These are phyloP conservation scores for Raphanus sativus DNA, from an alignment of 345 rosid genomes.

Conservation along the genomic window DNA sequence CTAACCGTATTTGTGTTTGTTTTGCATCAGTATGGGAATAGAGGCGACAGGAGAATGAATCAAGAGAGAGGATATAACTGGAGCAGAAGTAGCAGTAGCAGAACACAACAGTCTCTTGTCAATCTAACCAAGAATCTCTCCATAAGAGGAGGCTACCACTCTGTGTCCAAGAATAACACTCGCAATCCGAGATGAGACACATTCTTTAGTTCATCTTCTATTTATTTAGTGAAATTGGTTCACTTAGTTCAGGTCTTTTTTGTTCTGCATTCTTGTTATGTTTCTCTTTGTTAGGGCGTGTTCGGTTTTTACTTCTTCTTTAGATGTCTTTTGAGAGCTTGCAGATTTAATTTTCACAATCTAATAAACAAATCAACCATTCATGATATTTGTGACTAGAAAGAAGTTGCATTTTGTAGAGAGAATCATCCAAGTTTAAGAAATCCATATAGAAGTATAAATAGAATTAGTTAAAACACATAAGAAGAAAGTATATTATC, in stretches of 20 bases:
- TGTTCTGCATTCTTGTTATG: neutral
- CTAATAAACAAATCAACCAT: neutral
- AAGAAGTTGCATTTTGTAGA: neutral
- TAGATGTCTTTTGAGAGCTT: neutral
- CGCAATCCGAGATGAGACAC: slow-evolving; percentile 7
- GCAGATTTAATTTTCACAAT: neutral
- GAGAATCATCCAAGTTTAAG: too few species aligned
- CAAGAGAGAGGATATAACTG: slow-evolving; percentile 19
- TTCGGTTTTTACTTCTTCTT: neutral
- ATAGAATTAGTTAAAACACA: neutral
- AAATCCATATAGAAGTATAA: too few species aligned
- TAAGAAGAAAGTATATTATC: neutral
- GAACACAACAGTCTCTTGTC: slow-evolving; percentile 43
- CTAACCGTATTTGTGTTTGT: neutral
- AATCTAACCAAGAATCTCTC: slow-evolving; percentile 59
- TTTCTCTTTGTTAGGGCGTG: neutral
- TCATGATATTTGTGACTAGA: neutral
- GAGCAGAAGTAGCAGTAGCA: slow-evolving; percentile 13
- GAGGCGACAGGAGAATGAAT: slow-evolving; percentile 39
- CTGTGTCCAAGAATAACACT: slow-evolving; percentile 37
- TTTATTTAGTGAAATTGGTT: neutral
- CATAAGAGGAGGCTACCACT: slow-evolving; percentile 39
- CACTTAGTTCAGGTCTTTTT: neutral
- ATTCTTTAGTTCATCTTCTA: neutral
- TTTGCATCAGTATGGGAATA: slow-evolving; percentile 5